phyloP scores from a whole-genome alignment of 306 rosid species.

The Quercus wislizeni region DNA sequence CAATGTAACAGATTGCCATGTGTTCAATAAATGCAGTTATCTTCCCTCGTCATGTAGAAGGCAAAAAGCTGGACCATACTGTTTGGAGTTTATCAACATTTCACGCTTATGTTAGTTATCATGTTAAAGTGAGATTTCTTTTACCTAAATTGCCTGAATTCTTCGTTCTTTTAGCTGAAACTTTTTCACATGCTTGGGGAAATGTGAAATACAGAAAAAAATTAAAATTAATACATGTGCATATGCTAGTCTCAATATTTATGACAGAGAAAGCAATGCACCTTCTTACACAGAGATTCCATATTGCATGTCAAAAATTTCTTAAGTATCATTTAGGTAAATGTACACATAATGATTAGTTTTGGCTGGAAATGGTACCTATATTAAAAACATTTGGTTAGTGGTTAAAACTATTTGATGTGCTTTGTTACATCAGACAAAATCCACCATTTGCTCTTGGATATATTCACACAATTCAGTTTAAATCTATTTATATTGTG shows the following conservation, averaged over 20 bases:
- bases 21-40: slow-evolving; percentile 65
- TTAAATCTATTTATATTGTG: no score
- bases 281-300: background rate
- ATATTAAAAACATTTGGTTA: no score
- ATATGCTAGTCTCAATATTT: background rate
- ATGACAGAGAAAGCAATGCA: background rate
- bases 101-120: slow-evolving; percentile 95
- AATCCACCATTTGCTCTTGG: background rate
- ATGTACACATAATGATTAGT: background rate
- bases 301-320: background rate
- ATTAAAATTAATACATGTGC: background rate
- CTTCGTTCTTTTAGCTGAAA: background rate
- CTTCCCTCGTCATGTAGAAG: slow-evolving; percentile 90
- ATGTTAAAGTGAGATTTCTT: slow-evolving; percentile 73
- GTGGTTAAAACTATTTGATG: background rate
- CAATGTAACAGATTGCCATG: slow-evolving; percentile 8
- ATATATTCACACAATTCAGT: no score
- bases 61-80: slow-evolving; percentile 79
- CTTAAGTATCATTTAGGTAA: background rate
- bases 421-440: background rate
- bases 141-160: slow-evolving; percentile 13
- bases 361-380: background rate
- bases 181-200: background rate
- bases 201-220: background rate
- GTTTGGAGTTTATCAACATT: slow-evolving; percentile 92